Evolutionary conservation across 2,329 filamentous ascomycete species (phyloP).

Genomic region (Epichloe uncinata): DNA sequence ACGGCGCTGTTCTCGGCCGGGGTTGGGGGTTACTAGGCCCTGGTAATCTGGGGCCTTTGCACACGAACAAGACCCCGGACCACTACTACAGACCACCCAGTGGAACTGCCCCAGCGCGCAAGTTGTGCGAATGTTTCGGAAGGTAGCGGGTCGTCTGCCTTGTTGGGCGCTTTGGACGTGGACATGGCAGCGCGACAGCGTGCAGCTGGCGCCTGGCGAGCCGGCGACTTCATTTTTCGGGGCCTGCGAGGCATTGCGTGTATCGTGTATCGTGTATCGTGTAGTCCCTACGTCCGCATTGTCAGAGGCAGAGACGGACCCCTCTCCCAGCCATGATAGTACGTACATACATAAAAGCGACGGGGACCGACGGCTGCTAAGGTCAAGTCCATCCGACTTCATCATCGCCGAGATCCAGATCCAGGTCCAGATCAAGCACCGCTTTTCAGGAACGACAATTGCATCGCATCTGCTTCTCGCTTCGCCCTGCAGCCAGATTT

Average conservation of each 20-base stretch:
- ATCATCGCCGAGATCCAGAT: conserved; percentile 12
- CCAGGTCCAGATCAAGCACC: background rate
- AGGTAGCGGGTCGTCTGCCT: background rate
- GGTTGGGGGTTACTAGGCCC: background rate
- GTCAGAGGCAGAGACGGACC: conserved; percentile 5
- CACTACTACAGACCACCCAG: too few relatives aligned
- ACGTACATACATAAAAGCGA: conserved; percentile 30
- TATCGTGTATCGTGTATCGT: background rate
- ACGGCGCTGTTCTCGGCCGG: too few relatives aligned
- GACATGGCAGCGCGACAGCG: background rate
- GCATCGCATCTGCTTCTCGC: conserved; percentile 1
- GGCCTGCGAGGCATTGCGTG: background rate
- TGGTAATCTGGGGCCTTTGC: background rate
- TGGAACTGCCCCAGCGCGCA: too few relatives aligned
- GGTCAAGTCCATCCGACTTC: conserved; percentile 12
- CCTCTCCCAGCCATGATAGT: conserved; percentile 23
- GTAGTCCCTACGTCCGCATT: background rate
- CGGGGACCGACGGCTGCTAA: conserved; percentile 15
- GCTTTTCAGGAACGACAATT: background rate
- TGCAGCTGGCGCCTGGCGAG: background rate
- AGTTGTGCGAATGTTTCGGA: too few relatives aligned
- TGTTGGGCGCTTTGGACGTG: background rate
- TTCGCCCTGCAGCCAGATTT: background rate
- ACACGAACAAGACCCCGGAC: background rate
- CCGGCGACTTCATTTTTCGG: background rate